phyloP scores from a whole-genome alignment of 768 basidiomycete genomes.

The Panaeolus cyanescens region DNA sequence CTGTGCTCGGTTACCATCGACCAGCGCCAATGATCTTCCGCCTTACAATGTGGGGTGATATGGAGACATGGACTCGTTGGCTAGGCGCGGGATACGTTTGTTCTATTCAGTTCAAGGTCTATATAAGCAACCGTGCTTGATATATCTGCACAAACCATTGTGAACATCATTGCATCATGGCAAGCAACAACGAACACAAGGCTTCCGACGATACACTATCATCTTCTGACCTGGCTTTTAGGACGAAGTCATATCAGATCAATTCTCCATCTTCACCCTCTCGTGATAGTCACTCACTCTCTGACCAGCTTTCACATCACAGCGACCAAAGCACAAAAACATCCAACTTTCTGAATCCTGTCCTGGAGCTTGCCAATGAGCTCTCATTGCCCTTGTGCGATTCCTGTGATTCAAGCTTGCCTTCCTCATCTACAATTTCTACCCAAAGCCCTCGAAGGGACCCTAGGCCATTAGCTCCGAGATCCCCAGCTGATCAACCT shows the following conservation, averaged over 20 bases:
- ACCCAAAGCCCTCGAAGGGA: background rate
- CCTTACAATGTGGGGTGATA: background rate
- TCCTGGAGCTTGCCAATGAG: no score
- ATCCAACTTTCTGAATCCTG: no score
- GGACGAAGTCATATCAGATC: no score
- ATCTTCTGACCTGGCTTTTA: no score
- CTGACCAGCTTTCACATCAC: no score
- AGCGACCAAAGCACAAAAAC: no score
- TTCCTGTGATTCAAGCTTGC: no score
- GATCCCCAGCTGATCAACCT: background rate
- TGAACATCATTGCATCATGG: background rate
- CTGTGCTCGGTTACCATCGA: background rate
- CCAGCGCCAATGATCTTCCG: background rate
- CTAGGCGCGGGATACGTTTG: background rate
- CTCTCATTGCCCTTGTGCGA: no score
- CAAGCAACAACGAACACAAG: background rate
- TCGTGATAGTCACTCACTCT: no score
- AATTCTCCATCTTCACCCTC: no score
- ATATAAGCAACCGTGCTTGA: background rate
- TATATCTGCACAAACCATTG: background rate
- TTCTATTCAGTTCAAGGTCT: background rate
- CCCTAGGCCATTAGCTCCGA: background rate
- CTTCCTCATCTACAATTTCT: background rate
- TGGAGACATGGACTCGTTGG: no score
- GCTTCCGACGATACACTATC: no score